Conservation (phyloP, 768 basidiomycete species). For the Lyophyllum decastes region DNA sequence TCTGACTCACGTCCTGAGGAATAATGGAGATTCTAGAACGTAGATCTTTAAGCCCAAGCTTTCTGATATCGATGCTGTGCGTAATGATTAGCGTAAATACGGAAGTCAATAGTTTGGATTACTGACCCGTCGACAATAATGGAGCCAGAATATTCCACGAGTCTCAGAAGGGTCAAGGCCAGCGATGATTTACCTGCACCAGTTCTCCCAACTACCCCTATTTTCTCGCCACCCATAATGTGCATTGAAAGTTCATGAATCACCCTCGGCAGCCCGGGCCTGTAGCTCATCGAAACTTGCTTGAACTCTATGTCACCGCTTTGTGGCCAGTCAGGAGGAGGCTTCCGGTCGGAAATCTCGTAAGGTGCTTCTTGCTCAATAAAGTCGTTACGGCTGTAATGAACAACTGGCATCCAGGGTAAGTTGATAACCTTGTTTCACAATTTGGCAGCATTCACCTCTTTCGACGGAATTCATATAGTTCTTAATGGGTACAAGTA, state of each 20-base stretch:
- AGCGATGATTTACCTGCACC: slow-evolving; percentile 67
- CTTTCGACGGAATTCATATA: slow-evolving; percentile 70
- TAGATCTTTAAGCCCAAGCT: slow-evolving; percentile 65
- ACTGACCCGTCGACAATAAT: slow-evolving; percentile 66
- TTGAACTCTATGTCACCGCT: slow-evolving; percentile 63
- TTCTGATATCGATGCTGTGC: slow-evolving; percentile 61
- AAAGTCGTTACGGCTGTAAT: slow-evolving; percentile 51
- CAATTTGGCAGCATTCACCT: slow-evolving; percentile 29
- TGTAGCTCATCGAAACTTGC: slow-evolving; percentile 60
- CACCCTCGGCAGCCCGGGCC: slow-evolving; percentile 72
- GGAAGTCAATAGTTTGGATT: not conserved
- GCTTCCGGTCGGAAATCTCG: slow-evolving; percentile 55
- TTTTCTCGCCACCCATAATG: slow-evolving; percentile 71
- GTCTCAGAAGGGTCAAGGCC: slow-evolving; percentile 64
- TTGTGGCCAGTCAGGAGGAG: slow-evolving; percentile 63
- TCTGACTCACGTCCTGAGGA: slow-evolving; percentile 58
- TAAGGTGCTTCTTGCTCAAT: slow-evolving; percentile 68
- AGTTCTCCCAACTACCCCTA: slow-evolving; percentile 70
- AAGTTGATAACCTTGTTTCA: not conserved
- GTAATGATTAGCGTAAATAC: slow-evolving; percentile 10
- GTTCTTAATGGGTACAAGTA: slow-evolving; percentile 37
- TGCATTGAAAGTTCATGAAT: slow-evolving; percentile 62
- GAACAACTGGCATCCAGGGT: slow-evolving; percentile 39
- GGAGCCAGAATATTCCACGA: slow-evolving; percentile 66
- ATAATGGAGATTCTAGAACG: slow-evolving; percentile 63